Evolutionary conservation across 2,329 filamentous ascomycete species (phyloP), one percentile per base, ranked within the genome.

Genomic region (Paraphaeosphaeria minitans): DNA sequence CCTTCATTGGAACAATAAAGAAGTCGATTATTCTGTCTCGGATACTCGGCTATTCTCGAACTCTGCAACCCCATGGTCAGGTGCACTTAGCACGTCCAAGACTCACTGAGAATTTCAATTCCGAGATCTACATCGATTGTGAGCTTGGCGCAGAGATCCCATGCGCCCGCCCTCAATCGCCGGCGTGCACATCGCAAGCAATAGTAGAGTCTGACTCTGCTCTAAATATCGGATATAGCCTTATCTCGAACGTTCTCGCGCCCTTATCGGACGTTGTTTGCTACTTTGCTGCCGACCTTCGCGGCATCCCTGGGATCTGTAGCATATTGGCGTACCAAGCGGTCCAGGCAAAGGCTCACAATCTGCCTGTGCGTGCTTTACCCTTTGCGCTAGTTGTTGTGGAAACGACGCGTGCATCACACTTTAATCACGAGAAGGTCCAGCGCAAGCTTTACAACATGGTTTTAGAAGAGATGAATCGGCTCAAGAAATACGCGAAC

Each of bases 221-320:
- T 8, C 3, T 39, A 31, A 24, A 27, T 21, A 45, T 69, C 31
- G 60, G 52, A 13, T 60, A 62, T 45, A 42, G 54, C 29, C 39
- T 72, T 8, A 59, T 58, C 46, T 39, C 48, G 16, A 43, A 58
- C 13, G 65, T 67, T 16, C 41, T 72, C 27, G 57, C 54, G n/a
- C 66, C 65, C 2, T 35, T 72, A 0, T 69, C 62, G n/a, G 55
- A 66, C 29, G 62, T 65, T 3, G 21, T 72, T 9, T 70, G 63
- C 47, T 72, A 69, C 45, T 73, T 73, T 55, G 66, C 68, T 3
- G 43, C 60, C 14, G 68, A 73, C 53, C 47, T 72, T 4, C 61
- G 62, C n/a, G 68, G 70, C 16, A 46, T 68, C 4, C 31, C 47
- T 41, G 63, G 60, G 2, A 56, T 72, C n/a, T 63, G 67, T 43